Base-by-base conservation (phyloP, 2,329 filamentous ascomycete genomes). In the Pseudohalonectria lignicola region DNA sequence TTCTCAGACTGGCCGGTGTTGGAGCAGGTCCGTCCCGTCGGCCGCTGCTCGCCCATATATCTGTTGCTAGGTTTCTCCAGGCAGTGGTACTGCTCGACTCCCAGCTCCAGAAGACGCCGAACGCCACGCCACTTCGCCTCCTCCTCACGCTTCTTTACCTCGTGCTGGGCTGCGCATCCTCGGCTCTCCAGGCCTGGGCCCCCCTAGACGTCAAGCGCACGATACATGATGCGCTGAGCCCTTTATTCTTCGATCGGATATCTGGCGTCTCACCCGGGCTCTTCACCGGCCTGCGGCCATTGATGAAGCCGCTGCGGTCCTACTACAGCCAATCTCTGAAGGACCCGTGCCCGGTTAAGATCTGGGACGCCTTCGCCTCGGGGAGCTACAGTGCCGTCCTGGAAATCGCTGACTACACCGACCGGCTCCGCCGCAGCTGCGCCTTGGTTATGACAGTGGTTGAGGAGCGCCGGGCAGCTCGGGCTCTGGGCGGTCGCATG, bases 181-280 rank as follows among this genome's bases (percentile, higher is more conserved):
- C 61, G 15, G 68, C 67, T 0, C 56, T 63, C 18, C 51, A 64
- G 25, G 52, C 71, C 2, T 76, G 71, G 70, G 56, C 61, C 10
- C 59, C 59, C 0, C 59, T 75, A 9, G 69, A 64, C 3, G 64
- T 77, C 2, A 77, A 77, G 52, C 64, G 72, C 17, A 71, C 69
- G 0, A 70, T 75, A 20, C 64, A 73, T n/a, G 71, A 76, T 43
- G 68, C 71, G 0, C 59, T 77, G 1, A 70, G 61, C 3, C 66
- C 71, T 0, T 54, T 74, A 2, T 73, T 73, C 41, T 67, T 70
- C 42, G 74, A 78, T 47, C 63, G 74, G 2, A 53, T 76, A 5
- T 69, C 70, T 1, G 68, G 62, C 1, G 50, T 76, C 2, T 59
- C 71, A 0, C 73, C 73, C 0, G 59, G 56, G 0, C 45, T 62